phyloP scores from a whole-genome alignment of 2,329 filamentous ascomycete species.

The Diaporthe nobilis region DNA sequence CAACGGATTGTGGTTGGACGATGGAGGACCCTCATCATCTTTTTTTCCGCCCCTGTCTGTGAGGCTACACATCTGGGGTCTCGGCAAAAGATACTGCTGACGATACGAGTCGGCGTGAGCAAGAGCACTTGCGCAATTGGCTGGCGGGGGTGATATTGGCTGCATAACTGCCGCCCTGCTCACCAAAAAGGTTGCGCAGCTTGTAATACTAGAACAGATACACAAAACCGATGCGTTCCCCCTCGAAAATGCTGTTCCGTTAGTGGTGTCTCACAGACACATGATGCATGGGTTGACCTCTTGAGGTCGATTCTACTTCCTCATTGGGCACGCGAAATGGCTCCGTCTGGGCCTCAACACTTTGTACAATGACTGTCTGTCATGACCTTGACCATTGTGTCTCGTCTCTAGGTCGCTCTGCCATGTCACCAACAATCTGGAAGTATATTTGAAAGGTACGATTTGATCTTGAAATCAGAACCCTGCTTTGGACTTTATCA shows the following conservation, averaged over 20 bases:
- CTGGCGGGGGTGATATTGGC: conserved; percentile 1
- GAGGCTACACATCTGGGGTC: neutral
- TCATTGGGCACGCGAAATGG: neutral
- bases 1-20: neutral
- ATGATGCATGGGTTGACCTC: neutral
- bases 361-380: too few relatives aligned
- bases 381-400: too few relatives aligned
- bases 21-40: neutral
- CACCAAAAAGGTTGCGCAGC: neutral
- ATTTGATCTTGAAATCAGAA: too few relatives aligned
- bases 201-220: conserved; percentile 20
- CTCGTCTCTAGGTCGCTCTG: too few relatives aligned
- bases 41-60: neutral
- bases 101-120: neutral
- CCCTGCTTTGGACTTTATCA: too few relatives aligned
- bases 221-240: conserved; percentile 17
- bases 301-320: neutral
- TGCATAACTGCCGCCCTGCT: conserved; percentile 5
- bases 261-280: neutral
- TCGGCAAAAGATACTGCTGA: neutral
- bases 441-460: too few relatives aligned
- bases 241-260: neutral
- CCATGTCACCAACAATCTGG: too few relatives aligned
- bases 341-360: too few relatives aligned
- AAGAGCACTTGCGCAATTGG: conserved; percentile 14